These are phyloP conservation scores for Aristolochia californica DNA, from an alignment of 164 flowering plant species.

Conservation along the genomic window DNA sequence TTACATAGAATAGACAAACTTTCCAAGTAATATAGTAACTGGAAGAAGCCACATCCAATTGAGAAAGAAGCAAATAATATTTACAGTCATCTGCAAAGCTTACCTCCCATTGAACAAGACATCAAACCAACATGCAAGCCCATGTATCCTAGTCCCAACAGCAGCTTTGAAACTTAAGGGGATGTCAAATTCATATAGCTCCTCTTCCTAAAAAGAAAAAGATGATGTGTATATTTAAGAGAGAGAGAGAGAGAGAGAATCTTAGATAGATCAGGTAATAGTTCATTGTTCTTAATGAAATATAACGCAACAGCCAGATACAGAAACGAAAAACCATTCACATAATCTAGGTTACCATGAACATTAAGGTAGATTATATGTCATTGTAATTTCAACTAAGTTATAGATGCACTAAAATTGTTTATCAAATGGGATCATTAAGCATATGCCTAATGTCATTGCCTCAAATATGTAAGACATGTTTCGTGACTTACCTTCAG, in stretches of 20 bases:
- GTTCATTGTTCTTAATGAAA: too few species aligned
- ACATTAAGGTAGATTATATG: too few species aligned
- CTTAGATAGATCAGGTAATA: too few species aligned
- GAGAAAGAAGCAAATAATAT: background rate
- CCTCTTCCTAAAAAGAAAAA: constrained; percentile 65
- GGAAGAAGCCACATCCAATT: too few species aligned
- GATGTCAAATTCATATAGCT: constrained; percentile 78
- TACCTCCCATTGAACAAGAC: constrained; percentile 95
- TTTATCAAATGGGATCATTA: too few species aligned
- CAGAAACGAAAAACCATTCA: too few species aligned
- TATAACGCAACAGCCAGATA: background rate
- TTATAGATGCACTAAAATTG: too few species aligned
- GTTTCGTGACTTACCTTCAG: constrained; percentile 42
- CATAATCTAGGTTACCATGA: too few species aligned
- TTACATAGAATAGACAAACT: too few species aligned
- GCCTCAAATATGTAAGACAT: background rate
- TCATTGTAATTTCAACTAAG: too few species aligned
- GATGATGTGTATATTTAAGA: background rate
- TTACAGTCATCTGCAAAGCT: constrained; percentile 1
- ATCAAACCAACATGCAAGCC: constrained; percentile 98
- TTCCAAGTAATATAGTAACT: too few species aligned
- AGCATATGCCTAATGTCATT: too few species aligned
- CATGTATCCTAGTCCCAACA: constrained; percentile 86
- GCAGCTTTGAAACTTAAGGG: constrained; percentile 70
- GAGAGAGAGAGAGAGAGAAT: background rate